Evolutionary conservation across 2,329 filamentous ascomycete species (phyloP), one percentile per base, ranked within the genome.

Genomic region (Xylariomycetidae sp.): DNA sequence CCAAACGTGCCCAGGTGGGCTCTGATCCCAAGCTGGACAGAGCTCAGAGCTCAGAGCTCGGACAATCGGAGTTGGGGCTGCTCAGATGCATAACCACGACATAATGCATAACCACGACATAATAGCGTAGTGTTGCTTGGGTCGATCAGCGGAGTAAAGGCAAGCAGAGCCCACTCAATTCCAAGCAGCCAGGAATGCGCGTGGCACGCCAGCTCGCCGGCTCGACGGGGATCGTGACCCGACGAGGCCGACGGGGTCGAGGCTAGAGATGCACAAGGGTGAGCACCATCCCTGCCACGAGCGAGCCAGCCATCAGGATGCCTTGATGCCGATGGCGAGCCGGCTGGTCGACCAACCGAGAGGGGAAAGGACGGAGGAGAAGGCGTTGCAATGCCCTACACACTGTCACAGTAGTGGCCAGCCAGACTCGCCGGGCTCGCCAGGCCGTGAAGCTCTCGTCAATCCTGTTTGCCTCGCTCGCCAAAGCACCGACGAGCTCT

Each of bases 181-280:
- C 10, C 8, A 6, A 14, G 6, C 14, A 14, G 25, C 25, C 8
- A 26, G 14, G 25, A 8, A 9, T 26, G 25, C 6, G 25, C 6
- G n/a, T n/a, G n/a, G n/a, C n/a, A n/a, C n/a, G n/a, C 25, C 6
- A 26, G 8, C 8, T 14, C 10, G 18, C 16, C 28, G 28, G 28
- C 28, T 30, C 28, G 14, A 13, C 28, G 17, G 28, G 28, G 28
- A 15, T 30, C 4, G 17, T 30, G 18, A 20, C 28, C 28, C 28
- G 28, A 19, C 17, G 14, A 19, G 20, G 12, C 20, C 20, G 20
- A 6, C n/a, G 15, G 6, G 28, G 28, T 19, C 18, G 28, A 30
- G 6, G 24, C 26, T 29, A 15, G 5, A 30, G 28, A 20, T 6
- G 8, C 7, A 20, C 28, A 20, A n/a, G 28, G 28, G n/a, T 30